Conservation (phyloP, 2,329 filamentous ascomycete species). For the Ilyonectria robusta region DNA sequence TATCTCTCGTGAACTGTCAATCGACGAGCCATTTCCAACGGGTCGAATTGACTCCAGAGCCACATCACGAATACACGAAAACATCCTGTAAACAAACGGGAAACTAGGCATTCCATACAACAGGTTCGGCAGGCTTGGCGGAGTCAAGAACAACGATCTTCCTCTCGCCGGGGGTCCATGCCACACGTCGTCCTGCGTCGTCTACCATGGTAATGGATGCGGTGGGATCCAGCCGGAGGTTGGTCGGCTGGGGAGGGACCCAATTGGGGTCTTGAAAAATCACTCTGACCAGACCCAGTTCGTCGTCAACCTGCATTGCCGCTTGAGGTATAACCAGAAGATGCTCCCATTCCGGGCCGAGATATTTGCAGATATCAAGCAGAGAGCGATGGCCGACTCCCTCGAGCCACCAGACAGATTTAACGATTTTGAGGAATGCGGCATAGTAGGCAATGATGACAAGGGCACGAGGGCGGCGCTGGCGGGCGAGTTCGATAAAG, state of each 20-base stretch:
- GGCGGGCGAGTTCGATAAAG: conserved; percentile 61
- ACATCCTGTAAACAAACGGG: not conserved
- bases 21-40: not conserved
- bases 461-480: conserved; percentile 61
- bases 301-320: conserved; percentile 53
- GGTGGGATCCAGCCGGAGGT: conserved; percentile 32
- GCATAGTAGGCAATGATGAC: conserved; percentile 68
- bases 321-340: conserved; percentile 59
- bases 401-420: conserved; percentile 64
- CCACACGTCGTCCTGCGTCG: conserved; percentile 41
- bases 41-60: not conserved
- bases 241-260: conserved; percentile 46
- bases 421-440: conserved; percentile 62
- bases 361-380: conserved; percentile 56
- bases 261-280: conserved; percentile 62
- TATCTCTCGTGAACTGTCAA: not conserved
- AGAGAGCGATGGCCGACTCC: conserved; percentile 64
- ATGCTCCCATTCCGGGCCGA: conserved; percentile 58
- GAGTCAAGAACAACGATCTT: conserved; percentile 41
- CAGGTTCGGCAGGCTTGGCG: conserved; percentile 10
- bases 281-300: conserved; percentile 56
- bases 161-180: conserved; percentile 39
- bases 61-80: not conserved
- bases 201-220: conserved; percentile 40
- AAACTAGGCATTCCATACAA: conserved; percentile 1